These are phyloP conservation scores for Phytopythium mirpurense DNA, from an alignment of 352 stramenopile genomes.

Conservation along the genomic window DNA sequence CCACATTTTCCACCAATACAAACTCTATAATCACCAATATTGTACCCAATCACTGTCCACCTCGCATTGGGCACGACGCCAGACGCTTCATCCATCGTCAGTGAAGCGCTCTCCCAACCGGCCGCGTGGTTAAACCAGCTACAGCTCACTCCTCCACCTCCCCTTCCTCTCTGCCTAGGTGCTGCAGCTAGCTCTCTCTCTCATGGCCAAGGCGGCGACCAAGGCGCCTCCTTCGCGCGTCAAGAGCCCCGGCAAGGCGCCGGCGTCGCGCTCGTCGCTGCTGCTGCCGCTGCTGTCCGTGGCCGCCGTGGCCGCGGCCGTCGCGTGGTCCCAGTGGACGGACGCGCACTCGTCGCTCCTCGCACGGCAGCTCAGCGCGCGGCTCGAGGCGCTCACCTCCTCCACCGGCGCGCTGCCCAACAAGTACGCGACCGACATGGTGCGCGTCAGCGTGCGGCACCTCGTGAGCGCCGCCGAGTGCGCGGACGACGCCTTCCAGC, in stretches of 20 bases:
- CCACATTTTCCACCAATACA: neutral
- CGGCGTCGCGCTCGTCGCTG: constrained; percentile 10
- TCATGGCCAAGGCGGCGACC: constrained; percentile 7
- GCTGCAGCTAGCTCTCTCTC: no score
- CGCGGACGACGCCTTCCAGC: constrained; percentile 25
- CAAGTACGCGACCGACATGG: constrained; percentile 65
- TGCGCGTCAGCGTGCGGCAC: constrained; percentile 34
- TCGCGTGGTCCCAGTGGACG: constrained; percentile 18
- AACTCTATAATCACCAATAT: constrained; percentile 4
- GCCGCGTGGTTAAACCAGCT: neutral
- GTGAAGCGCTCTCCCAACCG: neutral
- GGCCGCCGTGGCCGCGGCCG: constrained; percentile 14
- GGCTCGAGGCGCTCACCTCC: neutral
- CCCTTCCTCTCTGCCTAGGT: no score
- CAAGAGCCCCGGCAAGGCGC: constrained; percentile 4
- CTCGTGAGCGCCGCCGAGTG: constrained; percentile 26
- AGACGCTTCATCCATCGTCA: neutral
- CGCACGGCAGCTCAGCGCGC: neutral
- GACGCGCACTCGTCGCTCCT: constrained; percentile 14
- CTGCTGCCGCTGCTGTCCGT: constrained; percentile 21
- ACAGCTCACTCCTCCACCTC: neutral
- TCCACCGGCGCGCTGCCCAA: constrained; percentile 16
- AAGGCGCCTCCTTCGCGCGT: constrained; percentile 5
- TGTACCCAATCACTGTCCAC: constrained; percentile 13
- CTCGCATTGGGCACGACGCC: neutral